Base-by-base conservation (phyloP, 2,329 filamentous ascomycete species). In the Colletotrichum simmondsii region DNA sequence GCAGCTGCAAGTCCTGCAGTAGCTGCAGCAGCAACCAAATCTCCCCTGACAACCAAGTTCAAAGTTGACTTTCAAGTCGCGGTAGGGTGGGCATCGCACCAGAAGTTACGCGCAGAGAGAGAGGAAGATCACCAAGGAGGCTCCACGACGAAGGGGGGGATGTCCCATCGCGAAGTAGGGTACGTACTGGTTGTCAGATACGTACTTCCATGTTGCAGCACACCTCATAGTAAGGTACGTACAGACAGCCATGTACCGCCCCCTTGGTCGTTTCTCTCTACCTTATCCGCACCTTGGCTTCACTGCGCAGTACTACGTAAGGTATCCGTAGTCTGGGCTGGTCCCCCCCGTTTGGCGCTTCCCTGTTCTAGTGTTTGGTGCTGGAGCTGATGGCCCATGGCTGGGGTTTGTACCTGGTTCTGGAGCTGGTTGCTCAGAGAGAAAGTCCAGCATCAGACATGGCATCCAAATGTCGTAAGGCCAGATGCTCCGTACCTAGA, bases 1-100 rank as follows among this genome's bases (percentile, higher is more conserved):
- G 49, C 46, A 42, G 46, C 69, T 69, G 65, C 65, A 69, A 30
- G 59, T 28, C 58, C 58, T 56, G 69, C 58, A 60, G 65, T 72
- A 69, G 65, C 69, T 71, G 65, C 70, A 72, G 66, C 60, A 65
- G 70, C 70, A 57, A 65, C 73, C 75, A 77, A 79, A 79, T 81
- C 80, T 79, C 80, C 80, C 80, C 79, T 80, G 80, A 79, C 79
- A 80, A 63, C 60, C 60, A 42, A 42, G 42, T 53, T 22, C 60
- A 5, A 63, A 63, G 16, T 42, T 53, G 24, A 52, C 42, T 52
- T 63, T 63, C 42, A 35, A 61, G 37, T 32, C 22, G 35, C 30
- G 58, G 35, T 61, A 19, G 58, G 53, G 53, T 26, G 12, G 28
- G 24, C 28, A 28, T 8, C 16, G 10, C 28, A 35, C 19, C 24